A percentile compares a stretch with the other conserved stretches of the same genome.
Conservation (phyloP, 805 yeast genomes). For the Myxozyma sirexii region DNA sequence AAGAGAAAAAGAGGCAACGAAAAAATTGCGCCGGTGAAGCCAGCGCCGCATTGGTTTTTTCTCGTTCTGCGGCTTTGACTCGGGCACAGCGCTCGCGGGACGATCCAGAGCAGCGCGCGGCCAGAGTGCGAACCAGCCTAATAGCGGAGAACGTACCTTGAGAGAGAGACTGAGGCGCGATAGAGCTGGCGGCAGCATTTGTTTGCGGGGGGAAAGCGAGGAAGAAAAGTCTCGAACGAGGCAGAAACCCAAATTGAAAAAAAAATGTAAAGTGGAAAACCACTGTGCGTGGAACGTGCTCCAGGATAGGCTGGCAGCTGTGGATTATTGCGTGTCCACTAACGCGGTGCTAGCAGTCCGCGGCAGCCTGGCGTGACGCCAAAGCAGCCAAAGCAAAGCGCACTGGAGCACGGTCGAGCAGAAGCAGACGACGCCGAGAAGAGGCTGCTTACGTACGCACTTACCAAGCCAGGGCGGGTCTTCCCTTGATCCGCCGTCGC, state of each 20-base stretch:
- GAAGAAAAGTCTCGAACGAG: background rate
- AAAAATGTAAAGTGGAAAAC: background rate
- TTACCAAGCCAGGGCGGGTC: no score
- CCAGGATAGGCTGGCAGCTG: background rate
- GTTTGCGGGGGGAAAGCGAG: background rate
- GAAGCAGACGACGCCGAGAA: no score
- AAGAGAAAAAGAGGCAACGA: background rate
- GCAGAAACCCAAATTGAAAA: background rate
- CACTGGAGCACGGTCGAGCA: no score
- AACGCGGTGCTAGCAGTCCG: background rate
- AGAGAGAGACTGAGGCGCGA: constrained; percentile 6
- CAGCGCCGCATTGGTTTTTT: background rate
- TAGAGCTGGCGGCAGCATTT: constrained; percentile 7
- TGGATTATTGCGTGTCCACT: background rate
- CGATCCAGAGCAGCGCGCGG: no score
- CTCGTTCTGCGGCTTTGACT: background rate
- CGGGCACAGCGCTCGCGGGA: background rate
- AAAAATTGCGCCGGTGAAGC: constrained; percentile 3
- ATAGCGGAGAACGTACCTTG: constrained; percentile 6
- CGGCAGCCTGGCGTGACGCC: no score
- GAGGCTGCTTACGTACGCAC: no score
- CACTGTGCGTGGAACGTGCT: no score
- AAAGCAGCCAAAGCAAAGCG: no score
- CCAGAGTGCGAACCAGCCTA: no score
- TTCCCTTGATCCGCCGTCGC: no score